Evolutionary conservation across 1,139 yeast species (phyloP).

Genomic region (Saccharomyces pastorianus): DNA sequence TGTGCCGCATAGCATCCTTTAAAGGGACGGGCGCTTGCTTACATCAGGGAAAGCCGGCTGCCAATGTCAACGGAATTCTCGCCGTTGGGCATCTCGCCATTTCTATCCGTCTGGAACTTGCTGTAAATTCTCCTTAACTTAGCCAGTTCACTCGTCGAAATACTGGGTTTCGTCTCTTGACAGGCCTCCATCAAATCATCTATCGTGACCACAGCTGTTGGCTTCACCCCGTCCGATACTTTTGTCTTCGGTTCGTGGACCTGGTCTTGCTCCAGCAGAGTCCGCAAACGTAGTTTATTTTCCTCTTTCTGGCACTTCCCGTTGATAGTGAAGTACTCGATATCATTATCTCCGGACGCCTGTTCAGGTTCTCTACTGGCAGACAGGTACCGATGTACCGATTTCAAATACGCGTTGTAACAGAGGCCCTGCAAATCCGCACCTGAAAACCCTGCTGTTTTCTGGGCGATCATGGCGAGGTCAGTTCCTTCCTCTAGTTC

Average conservation of each 20-base stretch:
- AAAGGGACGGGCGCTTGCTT: background rate
- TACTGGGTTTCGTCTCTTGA: slow-evolving; percentile 76
- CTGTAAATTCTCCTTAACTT: slow-evolving; percentile 60
- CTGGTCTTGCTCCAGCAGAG: background rate
- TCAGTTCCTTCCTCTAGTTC: slow-evolving; percentile 43
- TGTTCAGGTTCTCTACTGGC: background rate
- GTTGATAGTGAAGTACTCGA: background rate
- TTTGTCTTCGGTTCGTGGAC: background rate
- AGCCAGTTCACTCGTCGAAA: slow-evolving; percentile 59
- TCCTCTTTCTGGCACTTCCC: background rate
- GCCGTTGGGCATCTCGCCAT: slow-evolving; percentile 87
- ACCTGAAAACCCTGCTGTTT: slow-evolving; percentile 77
- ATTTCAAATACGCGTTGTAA: slow-evolving; percentile 84
- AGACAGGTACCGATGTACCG: slow-evolving; percentile 66
- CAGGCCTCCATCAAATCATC: slow-evolving; percentile 58
- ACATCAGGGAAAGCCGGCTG: slow-evolving; percentile 41
- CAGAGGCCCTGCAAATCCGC: slow-evolving; percentile 93
- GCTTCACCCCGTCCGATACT: background rate
- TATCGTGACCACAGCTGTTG: slow-evolving; percentile 35
- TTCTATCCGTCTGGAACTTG: slow-evolving; percentile 70
- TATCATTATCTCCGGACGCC: background rate
- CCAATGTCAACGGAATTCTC: slow-evolving; percentile 77
- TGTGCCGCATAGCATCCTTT: background rate
- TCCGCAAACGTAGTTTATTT: background rate
- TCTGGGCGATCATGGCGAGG: slow-evolving; percentile 48